Evolutionary conservation across 2,329 filamentous ascomycete species (phyloP).

Genomic region (Venturiaceae sp.): DNA sequence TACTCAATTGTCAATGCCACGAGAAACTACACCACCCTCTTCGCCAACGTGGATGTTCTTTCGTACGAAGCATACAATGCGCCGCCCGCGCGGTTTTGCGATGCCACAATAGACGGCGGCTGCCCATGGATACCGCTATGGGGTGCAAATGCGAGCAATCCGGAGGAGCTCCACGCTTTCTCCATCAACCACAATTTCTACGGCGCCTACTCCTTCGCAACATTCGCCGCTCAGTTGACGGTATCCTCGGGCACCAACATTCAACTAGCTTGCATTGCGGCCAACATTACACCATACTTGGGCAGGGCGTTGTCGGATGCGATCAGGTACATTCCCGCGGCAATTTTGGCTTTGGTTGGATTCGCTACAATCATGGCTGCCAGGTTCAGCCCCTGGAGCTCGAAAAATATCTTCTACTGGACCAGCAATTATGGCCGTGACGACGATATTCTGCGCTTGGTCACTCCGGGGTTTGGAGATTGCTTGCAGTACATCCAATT

Average conservation of each 20-base stretch:
- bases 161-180: conserved; percentile 57
- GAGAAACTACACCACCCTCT: conserved; percentile 62
- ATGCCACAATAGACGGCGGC: conserved; percentile 38
- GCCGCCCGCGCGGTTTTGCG: conserved; percentile 55
- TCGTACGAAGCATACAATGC: conserved; percentile 61
- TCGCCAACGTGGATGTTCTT: conserved; percentile 61
- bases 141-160: conserved; percentile 42
- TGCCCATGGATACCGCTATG: conserved; percentile 76
- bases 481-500: conserved; percentile 97
- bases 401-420: conserved; percentile 84
- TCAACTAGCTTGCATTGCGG: conserved; percentile 61
- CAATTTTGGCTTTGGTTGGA: conserved; percentile 70
- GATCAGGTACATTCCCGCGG: conserved; percentile 65
- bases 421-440: conserved; percentile 97
- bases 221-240: conserved; percentile 62
- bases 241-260: conserved; percentile 39
- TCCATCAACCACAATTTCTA: conserved; percentile 63
- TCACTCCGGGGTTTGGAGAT: conserved; percentile 93
- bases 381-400: conserved; percentile 90
- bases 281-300: conserved; percentile 76
- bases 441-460: conserved; percentile 78
- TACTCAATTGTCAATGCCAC: conserved; percentile 68
- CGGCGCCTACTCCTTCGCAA: conserved; percentile 79
- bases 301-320: conserved; percentile 58
- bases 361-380: conserved; percentile 75